Evolutionary conservation across 106 monocot species (phyloP).

Genomic region (Phalaenopsis aphrodite): DNA sequence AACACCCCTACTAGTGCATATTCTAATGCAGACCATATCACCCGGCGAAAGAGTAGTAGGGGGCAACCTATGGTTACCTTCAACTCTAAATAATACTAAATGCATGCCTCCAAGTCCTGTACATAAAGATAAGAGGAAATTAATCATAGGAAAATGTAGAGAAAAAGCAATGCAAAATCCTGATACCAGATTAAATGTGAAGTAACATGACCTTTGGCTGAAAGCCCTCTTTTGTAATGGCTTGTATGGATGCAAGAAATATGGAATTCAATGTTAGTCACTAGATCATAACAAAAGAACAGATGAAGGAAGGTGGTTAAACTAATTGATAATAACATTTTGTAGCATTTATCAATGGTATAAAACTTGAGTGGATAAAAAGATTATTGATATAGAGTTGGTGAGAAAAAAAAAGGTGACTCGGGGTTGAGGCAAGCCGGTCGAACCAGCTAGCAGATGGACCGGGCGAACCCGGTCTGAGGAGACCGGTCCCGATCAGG

Average conservation of each 20-base stretch:
- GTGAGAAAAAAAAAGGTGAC: no score
- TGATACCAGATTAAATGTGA: not conserved
- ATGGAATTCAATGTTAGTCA: not conserved
- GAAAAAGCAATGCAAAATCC: not conserved
- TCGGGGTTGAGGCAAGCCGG: no score
- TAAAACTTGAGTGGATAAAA: no score
- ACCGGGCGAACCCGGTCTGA: no score
- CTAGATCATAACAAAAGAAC: not conserved
- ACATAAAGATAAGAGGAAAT: not conserved
- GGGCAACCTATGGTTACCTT: slow-evolving; percentile 82
- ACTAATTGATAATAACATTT: not conserved
- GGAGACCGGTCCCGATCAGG: no score
- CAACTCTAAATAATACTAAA: slow-evolving; percentile 82
- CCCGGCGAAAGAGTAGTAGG: slow-evolving; percentile 90
- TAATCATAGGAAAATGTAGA: not conserved
- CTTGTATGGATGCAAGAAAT: not conserved
- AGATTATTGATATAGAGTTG: no score
- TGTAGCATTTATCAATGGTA: no score
- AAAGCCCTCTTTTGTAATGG: not conserved
- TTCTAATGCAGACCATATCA: slow-evolving; percentile 89
- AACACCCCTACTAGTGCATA: slow-evolving; percentile 65
- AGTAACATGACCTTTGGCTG: not conserved
- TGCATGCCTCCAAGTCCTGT: slow-evolving; percentile 90
- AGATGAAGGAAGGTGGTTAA: not conserved
- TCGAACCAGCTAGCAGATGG: no score